These are phyloP conservation scores for Lecanicillium sp. DNA, from an alignment of 2,329 filamentous ascomycete species.

Conservation along the genomic window DNA sequence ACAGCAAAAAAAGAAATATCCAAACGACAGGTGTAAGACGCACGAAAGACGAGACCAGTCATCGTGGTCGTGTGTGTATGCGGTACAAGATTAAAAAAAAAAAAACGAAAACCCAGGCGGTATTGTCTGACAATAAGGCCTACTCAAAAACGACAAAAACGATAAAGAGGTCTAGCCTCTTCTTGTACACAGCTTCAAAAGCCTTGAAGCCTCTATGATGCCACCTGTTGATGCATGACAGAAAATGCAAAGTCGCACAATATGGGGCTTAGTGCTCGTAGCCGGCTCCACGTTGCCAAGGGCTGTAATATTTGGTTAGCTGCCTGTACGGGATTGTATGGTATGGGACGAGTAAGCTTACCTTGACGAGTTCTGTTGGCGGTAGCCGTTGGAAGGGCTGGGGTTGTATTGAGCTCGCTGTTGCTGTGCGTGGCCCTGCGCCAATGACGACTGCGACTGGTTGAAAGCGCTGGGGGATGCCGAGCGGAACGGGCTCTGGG, in stretches of 20 bases:
- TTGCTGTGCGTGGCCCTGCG: slow-evolving; percentile 11
- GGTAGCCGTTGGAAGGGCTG: slow-evolving; percentile 25
- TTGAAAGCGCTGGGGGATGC: slow-evolving; percentile 27
- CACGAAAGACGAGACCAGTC: too few species aligned
- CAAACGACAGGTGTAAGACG: too few species aligned
- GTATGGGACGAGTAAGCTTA: slow-evolving; percentile 13
- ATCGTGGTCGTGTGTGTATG: too few species aligned
- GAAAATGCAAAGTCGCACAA: not conserved
- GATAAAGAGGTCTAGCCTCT: too few species aligned
- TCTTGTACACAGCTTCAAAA: too few species aligned
- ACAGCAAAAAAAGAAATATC: too few species aligned
- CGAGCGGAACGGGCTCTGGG: slow-evolving; percentile 27
- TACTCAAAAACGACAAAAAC: too few species aligned
- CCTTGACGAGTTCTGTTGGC: slow-evolving; percentile 32
- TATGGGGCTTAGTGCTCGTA: slow-evolving; percentile 25
- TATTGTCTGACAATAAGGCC: too few species aligned
- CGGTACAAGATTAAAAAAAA: too few species aligned
- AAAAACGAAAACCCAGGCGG: too few species aligned
- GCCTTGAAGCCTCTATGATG: too few species aligned
- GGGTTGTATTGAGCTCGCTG: slow-evolving; percentile 23
- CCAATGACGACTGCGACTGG: slow-evolving; percentile 20
- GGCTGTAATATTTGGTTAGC: slow-evolving; percentile 22
- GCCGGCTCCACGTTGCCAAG: slow-evolving; percentile 38
- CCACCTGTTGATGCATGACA: not conserved
- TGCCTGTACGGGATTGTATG: not conserved